Evolutionary conservation across 2,329 filamentous ascomycete species (phyloP), one percentile per base, ranked within the genome.

Genomic region (Raffaelea deltoideospora): DNA sequence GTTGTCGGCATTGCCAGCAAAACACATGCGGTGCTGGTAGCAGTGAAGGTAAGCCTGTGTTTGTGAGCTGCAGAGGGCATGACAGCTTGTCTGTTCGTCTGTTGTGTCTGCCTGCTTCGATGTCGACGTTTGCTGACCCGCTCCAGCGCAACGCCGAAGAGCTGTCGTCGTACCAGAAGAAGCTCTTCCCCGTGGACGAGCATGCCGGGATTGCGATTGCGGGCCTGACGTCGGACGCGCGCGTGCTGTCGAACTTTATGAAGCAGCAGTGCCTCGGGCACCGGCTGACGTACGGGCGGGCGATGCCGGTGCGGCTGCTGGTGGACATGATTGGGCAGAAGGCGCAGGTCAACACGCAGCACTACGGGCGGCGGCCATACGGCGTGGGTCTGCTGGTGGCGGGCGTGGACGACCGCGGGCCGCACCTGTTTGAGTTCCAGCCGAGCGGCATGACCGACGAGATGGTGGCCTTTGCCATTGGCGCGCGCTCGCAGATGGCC

Each of bases 191-290:
- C 51, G 79, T 98, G 63, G 90, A 98, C 61, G 83, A 88, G 52
- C 90, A 98, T 62, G 79, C 90, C 51, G 90, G 87, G 48, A 78
- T 98, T 53, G 86, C 88, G 52, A 92, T 98, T 52, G 90, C 90
- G 48, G 90, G 90, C 50, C 83, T 98, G 44, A 90, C 90, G 48
- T 95, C 88, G 41, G 90, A 98, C 61, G 90, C 88, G 55, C 90
- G 90, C 54, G 90, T 98, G 50, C 86, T 98, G 50, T 95, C 87
- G 69, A 98, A 98, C 75, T 98, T 95, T 69, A 96, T 98, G 88
- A 96, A 95, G 69, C 86, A 94, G 65, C 90, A 96, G 65, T 93
- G 85, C 45, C 84, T 98, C 53, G 82, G 84, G 53, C 88, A 90
- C 52, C 86, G 88, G 59, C 79, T 98, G 51, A 94, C 86, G 40